Evolutionary conservation across 2,329 filamentous ascomycete species (phyloP).

Genomic region (Chalara sp.): DNA sequence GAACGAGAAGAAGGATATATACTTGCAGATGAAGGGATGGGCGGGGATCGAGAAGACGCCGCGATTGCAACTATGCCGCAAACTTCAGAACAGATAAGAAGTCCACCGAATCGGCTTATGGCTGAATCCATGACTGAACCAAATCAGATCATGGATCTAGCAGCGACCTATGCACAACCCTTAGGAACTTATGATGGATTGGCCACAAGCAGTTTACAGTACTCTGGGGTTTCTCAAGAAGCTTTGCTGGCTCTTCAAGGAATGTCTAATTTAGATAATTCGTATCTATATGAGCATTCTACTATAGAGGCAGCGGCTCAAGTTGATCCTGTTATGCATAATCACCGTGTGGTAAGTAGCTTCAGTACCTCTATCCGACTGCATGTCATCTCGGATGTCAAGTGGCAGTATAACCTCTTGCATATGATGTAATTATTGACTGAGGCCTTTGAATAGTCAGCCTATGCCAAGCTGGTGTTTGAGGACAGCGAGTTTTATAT

Average conservation of each 20-base stretch:
- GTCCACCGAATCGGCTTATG: background rate
- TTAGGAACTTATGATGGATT: background rate
- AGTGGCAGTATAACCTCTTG: no score
- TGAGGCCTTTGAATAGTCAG: constrained; percentile 21
- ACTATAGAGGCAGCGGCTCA: background rate
- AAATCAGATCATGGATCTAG: background rate
- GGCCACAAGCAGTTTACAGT: background rate
- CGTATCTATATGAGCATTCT: background rate
- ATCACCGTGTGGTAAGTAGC: background rate
- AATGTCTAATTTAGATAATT: background rate
- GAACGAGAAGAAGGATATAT: background rate
- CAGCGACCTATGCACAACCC: background rate
- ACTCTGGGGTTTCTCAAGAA: background rate
- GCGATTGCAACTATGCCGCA: background rate
- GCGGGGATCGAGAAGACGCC: background rate
- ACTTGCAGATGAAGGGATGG: background rate
- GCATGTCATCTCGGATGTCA: no score
- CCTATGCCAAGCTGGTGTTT: constrained; percentile 58
- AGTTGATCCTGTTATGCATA: background rate
- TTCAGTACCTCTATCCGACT: no score
- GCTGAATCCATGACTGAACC: background rate
- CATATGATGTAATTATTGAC: background rate
- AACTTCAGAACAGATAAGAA: background rate
- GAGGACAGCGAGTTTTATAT: constrained; percentile 73
- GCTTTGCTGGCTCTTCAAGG: background rate